Base-by-base conservation (phyloP, 1,139 yeast genomes). In the Yamadazyma sp. region DNA sequence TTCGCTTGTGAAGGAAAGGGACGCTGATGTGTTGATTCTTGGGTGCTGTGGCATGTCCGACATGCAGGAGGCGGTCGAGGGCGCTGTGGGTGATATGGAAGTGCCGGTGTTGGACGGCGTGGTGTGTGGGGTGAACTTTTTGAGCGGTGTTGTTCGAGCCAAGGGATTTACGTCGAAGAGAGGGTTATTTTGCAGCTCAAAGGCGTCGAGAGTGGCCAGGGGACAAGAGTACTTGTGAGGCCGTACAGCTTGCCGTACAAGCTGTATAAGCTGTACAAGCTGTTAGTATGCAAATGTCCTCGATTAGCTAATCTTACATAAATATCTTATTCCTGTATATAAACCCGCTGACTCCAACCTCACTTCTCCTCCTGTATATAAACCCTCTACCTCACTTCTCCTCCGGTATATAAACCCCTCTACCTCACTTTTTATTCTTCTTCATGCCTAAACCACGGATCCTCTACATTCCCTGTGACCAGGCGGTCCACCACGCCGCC, bases 31-130 rank as follows among this genome's bases (percentile, higher is more conserved):
- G 6, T 33, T 61, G 11, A 50, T 61, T 8, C 40, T 61, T 8
- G 66, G 66, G 4, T 60, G 66, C 46, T 63, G 64, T 32, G 66
- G 66, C 9, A 61, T 61, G 66, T 47, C 59, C 3, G 64, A 59
- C 38, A 59, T 61, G 62, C 55, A 54, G 30, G 37, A 39, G 5
- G 61, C 64, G 1, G 62, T 60, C 9, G 53, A 51, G 15, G 39
- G 44, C 1, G 54, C 59, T 8, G 62, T 60, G 1, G 31, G 33
- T 15, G 39, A 42, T 11, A 33, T 41, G 15, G 47, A 47, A 11
- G 55, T 51, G 2, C 45, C 44, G 16, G 58, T 54, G 2, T 47
- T 54, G 20, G 58, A 54, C 37, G 57, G 58, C n/a, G 58, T 54
- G n/a, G 50, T 47, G 21, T 44, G 50, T 4, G 57, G 57, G 8